phyloP scores from a whole-genome alignment of 2,329 filamentous ascomycete species.

The Leptosphaerulina australis region DNA sequence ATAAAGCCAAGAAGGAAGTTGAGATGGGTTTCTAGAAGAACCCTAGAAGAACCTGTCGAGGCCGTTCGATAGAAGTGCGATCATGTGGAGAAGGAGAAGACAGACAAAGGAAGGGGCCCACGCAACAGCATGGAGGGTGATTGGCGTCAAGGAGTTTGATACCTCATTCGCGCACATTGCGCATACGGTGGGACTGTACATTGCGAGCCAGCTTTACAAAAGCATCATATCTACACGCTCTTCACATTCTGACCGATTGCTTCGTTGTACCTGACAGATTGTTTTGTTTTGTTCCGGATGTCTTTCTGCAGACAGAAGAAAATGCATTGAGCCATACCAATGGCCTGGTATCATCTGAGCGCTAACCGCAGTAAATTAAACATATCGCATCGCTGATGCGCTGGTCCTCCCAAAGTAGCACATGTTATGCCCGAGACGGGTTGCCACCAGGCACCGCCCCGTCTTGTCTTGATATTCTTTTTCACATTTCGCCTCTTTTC shows the following conservation, averaged over 20 bases:
- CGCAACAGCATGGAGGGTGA: slow-evolving; percentile 5
- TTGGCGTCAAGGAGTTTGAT: slow-evolving; percentile 28
- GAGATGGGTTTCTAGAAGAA: not conserved
- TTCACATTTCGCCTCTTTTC: not conserved
- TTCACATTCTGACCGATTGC: too few species aligned
- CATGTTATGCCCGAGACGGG: not conserved
- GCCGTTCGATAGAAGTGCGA: not conserved
- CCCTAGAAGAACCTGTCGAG: not conserved
- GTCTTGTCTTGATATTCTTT: too few species aligned
- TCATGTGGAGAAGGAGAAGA: not conserved
- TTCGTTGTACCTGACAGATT: too few species aligned
- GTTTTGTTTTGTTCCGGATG: too few species aligned
- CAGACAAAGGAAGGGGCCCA: not conserved
- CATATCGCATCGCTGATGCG: not conserved
- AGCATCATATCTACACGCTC: not conserved
- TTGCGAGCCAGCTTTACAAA: slow-evolving; percentile 8
- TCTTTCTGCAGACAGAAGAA: not conserved
- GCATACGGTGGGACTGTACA: slow-evolving; percentile 23
- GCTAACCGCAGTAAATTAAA: not conserved
- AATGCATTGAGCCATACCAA: slow-evolving; percentile 4
- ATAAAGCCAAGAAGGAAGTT: not conserved
- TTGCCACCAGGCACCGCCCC: too few species aligned
- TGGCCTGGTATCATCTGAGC: slow-evolving; percentile 16
- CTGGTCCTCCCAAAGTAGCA: not conserved
- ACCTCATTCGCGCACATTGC: slow-evolving; percentile 19